phyloP scores from a whole-genome alignment of 2,329 filamentous ascomycete genomes.

The Knufia petricola region DNA sequence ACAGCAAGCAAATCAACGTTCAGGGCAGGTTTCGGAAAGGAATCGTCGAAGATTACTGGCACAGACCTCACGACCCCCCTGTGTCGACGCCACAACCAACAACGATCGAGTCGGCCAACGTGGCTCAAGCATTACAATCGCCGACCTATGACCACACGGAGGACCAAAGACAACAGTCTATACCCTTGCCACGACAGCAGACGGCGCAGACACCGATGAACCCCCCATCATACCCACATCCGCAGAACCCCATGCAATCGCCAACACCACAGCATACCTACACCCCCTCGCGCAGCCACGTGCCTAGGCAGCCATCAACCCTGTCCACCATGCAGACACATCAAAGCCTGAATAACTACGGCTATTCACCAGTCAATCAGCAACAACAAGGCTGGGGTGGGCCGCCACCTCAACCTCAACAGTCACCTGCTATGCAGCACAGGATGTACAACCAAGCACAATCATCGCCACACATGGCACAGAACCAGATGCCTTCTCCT shows the following conservation, averaged over 20 bases:
- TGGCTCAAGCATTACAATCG: constrained; percentile 15
- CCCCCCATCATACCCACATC: constrained; percentile 64
- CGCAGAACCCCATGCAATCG: constrained; percentile 64
- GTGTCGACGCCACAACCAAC: constrained; percentile 37
- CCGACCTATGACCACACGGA: constrained; percentile 18
- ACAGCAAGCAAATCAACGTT: constrained; percentile 73
- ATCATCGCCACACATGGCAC: constrained; percentile 18
- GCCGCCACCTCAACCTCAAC: constrained; percentile 54
- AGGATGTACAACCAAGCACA: constrained; percentile 26
- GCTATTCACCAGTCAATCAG: constrained; percentile 35
- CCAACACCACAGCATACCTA: constrained; percentile 58
- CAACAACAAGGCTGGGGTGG: constrained; percentile 60
- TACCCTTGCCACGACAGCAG: constrained; percentile 35
- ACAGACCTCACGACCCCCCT: constrained; percentile 70
- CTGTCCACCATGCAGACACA: constrained; percentile 46
- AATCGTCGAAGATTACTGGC: constrained; percentile 74
- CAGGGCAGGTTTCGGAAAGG: constrained; percentile 70
- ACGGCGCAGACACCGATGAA: constrained; percentile 41
- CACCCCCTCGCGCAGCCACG: constrained; percentile 47
- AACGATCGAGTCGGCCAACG: constrained; percentile 24
- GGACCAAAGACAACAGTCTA: constrained; percentile 28
- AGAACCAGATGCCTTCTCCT: constrained; percentile 23
- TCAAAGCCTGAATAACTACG: constrained; percentile 46
- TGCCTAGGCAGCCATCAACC: constrained; percentile 43
- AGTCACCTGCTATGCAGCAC: constrained; percentile 40